Evolutionary conservation across 2,329 filamentous ascomycete species (phyloP), one percentile per base, ranked within the genome.

Genomic region (Fusarium pseudonygamai): DNA sequence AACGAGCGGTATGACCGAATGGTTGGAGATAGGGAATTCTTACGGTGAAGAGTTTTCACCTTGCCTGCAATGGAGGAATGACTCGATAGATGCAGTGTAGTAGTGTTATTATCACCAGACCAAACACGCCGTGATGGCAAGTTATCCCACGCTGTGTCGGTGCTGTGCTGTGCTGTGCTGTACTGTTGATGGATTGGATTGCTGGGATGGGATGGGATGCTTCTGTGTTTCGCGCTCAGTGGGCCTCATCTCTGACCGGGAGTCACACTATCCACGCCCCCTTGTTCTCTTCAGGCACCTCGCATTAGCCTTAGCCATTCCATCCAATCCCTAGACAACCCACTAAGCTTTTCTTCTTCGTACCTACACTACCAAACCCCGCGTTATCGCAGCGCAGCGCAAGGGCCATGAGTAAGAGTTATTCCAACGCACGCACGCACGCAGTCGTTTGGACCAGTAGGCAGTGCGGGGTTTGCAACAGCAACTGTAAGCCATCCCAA

Each of bases 401-500:
- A 56, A 52, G 37, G 37, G n/a, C 24, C 43, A 59, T 18, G 34
- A 55, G 34, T 28, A 55, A 14, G 24, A 55, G 34, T 26, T 50
- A 24, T 50, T 50, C 47, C 32, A 50, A 14, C 39, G 9, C 30
- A 46, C 10, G 20, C 53, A 45, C 9, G n/a, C 39, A 57, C 39
- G 20, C 39, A 36, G 34, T 36, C 15, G 22, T 57, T 58, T 58
- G 26, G 15, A 57, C 71, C 67, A 70, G 64, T 71, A 66, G 45
- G 61, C 60, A 47, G 52, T 75, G 72, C 69, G 72, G 72, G 69
- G 72, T 75, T 70, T 74, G 71, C 58, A 66, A 63, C 52, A 46
- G 52, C 28, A 28, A 32, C 47, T 56, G 39, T 45, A 45, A 57
- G 37, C 39, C 37, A 24, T 10, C 40, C 30, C 36, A 34, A 40